Evolutionary conservation across 192 early-diverging fungal genomes (phyloP).

Genomic region (Haplosporangium gracile): DNA sequence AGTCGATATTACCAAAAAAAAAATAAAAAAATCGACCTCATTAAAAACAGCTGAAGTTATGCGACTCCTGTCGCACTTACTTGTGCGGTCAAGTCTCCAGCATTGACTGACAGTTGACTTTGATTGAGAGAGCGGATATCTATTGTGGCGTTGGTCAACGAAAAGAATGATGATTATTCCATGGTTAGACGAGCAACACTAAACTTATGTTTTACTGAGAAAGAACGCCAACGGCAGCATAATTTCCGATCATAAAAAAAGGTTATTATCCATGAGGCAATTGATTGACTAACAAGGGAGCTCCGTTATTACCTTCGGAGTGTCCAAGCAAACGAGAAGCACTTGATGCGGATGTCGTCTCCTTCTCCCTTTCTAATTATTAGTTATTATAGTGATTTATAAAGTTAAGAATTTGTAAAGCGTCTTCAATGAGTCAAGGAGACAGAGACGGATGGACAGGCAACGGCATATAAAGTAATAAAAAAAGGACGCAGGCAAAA

Average conservation of each 20-base stretch:
- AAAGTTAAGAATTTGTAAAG: neutral
- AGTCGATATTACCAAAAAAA: neutral
- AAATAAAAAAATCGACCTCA: neutral
- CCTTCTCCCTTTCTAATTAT: constrained; percentile 25
- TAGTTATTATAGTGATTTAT: neutral
- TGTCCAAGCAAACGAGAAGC: constrained; percentile 9
- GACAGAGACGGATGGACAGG: neutral
- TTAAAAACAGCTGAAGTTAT: neutral
- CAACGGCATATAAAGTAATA: neutral
- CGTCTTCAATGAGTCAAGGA: neutral
- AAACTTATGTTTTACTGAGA: too few species aligned
- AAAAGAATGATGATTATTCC: neutral
- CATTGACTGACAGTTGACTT: constrained; percentile 16
- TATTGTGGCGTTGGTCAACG: neutral
- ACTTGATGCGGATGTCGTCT: neutral
- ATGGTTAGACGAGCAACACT: neutral
- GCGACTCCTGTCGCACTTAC: neutral
- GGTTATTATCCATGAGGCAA: neutral
- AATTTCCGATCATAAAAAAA: too few species aligned
- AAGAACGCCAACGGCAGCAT: too few species aligned
- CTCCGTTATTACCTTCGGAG: constrained; percentile 6
- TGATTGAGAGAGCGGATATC: constrained; percentile 4
- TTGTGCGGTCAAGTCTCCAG: neutral
- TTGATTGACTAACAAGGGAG: neutral
- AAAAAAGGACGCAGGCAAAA: neutral